Evolutionary conservation across 2,329 filamentous ascomycete species (phyloP).

Genomic region (Diaporthe sp.): DNA sequence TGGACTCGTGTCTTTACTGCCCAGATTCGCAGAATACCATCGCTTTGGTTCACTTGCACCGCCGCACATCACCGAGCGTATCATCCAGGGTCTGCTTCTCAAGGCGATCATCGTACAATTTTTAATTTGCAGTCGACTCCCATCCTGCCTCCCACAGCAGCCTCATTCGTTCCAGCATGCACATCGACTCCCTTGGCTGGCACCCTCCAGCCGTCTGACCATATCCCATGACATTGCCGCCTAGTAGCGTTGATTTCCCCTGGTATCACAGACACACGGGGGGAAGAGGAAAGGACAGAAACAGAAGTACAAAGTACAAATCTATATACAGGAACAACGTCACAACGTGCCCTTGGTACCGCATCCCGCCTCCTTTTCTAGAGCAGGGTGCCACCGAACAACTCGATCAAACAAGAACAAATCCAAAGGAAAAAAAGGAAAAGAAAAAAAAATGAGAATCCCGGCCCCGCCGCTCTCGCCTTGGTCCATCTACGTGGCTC

Average conservation of each 20-base stretch:
- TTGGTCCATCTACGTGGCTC: conserved; percentile 32
- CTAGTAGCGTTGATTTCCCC: conserved; percentile 30
- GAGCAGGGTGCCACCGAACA: conserved; percentile 4
- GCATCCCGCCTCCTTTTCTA: conserved; percentile 7
- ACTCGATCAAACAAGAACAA: conserved; percentile 1
- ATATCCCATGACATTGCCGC: conserved; percentile 31
- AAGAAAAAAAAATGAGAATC: background rate
- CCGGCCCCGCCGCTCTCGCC: conserved; percentile 16
- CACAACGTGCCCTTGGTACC: background rate
- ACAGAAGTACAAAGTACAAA: conserved; percentile 18
- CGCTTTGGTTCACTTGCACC: background rate
- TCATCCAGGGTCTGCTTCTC: background rate
- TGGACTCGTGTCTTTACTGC: background rate
- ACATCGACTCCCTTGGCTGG: background rate
- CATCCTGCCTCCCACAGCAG: background rate
- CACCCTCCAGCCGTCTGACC: conserved; percentile 18
- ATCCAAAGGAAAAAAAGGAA: background rate
- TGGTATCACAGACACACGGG: conserved; percentile 39
- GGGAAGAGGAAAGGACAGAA: conserved; percentile 11
- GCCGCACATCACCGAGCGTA: background rate
- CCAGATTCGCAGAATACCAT: background rate
- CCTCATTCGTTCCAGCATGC: background rate
- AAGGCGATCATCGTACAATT: conserved; percentile 29
- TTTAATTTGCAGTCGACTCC: conserved; percentile 8
- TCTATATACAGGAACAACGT: conserved; percentile 33